Evolutionary conservation across 129 eudicot genomes (phyloP), one percentile per base, ranked within the genome.

Genomic region (Apium graveolens): DNA sequence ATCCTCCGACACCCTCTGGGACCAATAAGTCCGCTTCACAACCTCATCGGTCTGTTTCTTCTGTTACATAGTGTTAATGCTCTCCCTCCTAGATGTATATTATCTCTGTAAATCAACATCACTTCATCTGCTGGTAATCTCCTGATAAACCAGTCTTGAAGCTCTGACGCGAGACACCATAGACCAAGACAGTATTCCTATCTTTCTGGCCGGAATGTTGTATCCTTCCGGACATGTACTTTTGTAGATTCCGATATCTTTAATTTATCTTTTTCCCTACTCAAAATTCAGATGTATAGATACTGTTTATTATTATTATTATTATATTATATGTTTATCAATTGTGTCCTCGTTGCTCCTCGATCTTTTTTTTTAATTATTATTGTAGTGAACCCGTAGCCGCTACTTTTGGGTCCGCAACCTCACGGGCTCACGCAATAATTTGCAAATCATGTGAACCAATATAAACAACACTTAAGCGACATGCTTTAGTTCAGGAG

Each of bases 1-100:
- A 48, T 83, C 96, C 24, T 82, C 92, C 51, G 82, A 86, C 9
- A 83, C 81, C 27, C 70, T 75, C 69, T 82, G 68, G 70, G 91
- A 88, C 78, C 79, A 79, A 74, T 87, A 83, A 82, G 31, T 41
- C 38, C 8, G 57, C 55, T 13, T 73, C 27, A 24, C 34, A 26
- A 57, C 55, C 55, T 24, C 18, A 42, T 43, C 21, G 0, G 2
- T 37, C 31, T 43, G 11, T 72, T 72, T 72, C 34, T 38, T 3
- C 26, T 1, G 26, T 17, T 20, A 11, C 27, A 38, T 14, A 39
- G 29, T 39, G 14, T 71, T 41, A 39, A 26, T 43, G 76, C 35
- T 43, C 57, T 43, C 13, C 55, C 29, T 31, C 76, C 55, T 26
- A 46, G 11, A 73, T 63, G 70, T 73, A 42, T 26, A 73, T 73